Evolutionary conservation across 345 rosid species (phyloP), one percentile per base, ranked within the genome.

Genomic region (Pugionium dolabratum): DNA sequence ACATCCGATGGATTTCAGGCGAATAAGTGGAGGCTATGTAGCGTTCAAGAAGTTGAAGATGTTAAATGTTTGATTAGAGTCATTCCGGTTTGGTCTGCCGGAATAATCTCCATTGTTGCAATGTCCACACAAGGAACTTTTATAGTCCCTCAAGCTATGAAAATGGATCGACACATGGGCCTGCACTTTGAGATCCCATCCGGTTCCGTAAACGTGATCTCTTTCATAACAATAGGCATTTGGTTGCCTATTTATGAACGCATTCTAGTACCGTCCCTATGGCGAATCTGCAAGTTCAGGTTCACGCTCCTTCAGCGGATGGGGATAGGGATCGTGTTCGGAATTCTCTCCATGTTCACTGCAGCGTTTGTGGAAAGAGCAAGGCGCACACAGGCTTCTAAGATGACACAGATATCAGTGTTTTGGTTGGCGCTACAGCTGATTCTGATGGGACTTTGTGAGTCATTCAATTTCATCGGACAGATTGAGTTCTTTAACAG

Each of bases 221-320:
- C 86, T 3, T 67, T 80, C 79, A 10, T 88, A 53, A 79, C 88
- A 0, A 33, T 84, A 11, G 81, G 75, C 18, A 34, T 86, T n/a
- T 88, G 86, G 92, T 43, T 88, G 41, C 89, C 87, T 7, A 25
- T 84, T 18, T 88, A 88, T 28, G 96, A 86, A 71, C 75, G 79
- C 6, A 0, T 84, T 51, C 6, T 84, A 7, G 79, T 83, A 41
- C 90, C 88, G 0, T 41, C 54, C 47, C 73, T 83, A 3, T 69
- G 79, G 39, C 75, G 64, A 74, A 42, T 76, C 36, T 62, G 36
- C 32, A 77, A 80, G 63, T 75, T 75, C 2, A 85, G 89, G 25
- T 59, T 88, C 72, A 84, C 86, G 2, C 69, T 75, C 30, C 82
- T 84, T 33, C 87, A 84, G 51, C 75, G 89, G 44, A 76, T 84